Evolutionary conservation across 139 green algal genomes (phyloP).

Genomic region (Coelastrella sp.): DNA sequence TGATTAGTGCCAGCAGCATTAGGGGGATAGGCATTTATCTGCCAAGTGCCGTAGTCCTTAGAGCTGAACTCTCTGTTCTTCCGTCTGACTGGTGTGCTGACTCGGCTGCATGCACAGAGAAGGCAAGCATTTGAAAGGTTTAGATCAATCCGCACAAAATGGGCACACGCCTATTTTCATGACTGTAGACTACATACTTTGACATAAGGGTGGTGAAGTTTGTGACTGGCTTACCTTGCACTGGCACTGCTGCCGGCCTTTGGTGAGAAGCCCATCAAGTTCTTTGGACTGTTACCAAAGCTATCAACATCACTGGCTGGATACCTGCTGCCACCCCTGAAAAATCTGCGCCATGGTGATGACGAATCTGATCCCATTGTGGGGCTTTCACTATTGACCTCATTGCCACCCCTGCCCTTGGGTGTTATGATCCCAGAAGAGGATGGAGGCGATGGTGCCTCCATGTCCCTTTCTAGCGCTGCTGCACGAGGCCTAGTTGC

Average conservation of each 20-base stretch:
- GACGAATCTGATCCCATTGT: constrained; percentile 39
- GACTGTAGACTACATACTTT: no score
- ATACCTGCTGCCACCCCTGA: constrained; percentile 49
- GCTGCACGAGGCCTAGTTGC: constrained; percentile 24
- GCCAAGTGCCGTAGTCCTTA: constrained; percentile 42
- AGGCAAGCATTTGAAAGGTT: no score
- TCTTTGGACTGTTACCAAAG: constrained; percentile 49
- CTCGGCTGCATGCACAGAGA: constrained; percentile 21
- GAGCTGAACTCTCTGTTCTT: constrained; percentile 33
- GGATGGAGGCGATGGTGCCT: constrained; percentile 14
- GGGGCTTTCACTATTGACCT: constrained; percentile 40
- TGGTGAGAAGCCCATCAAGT: constrained; percentile 54
- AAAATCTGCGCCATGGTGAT: constrained; percentile 50
- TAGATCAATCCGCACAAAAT: no score
- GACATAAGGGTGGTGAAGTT: no score
- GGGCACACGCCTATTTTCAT: no score
- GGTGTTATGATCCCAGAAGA: constrained; percentile 39
- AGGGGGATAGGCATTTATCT: constrained; percentile 54
- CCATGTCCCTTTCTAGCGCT: constrained; percentile 13
- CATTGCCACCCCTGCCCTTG: constrained; percentile 29
- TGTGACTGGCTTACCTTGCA: constrained; percentile 40
- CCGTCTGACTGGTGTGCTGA: constrained; percentile 50
- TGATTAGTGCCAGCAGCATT: neutral
- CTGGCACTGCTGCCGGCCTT: constrained; percentile 43
- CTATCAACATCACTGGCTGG: constrained; percentile 45